These are phyloP conservation scores for Penicillium bovifimosum DNA, from an alignment of 495 filamentous ascomycete genomes.

Conservation along the genomic window DNA sequence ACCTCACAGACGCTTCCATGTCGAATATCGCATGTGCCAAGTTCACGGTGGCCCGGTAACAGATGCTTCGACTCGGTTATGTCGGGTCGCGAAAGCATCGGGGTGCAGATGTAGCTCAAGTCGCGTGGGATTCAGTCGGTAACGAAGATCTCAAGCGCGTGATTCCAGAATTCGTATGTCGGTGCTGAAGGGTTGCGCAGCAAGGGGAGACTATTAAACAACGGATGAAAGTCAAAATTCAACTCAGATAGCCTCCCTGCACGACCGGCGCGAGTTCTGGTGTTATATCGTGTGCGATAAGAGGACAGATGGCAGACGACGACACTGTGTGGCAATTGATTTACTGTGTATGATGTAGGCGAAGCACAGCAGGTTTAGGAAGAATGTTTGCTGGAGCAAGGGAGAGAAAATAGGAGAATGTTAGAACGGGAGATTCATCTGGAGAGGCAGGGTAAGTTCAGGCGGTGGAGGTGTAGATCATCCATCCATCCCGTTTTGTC, in stretches of 20 bases:
- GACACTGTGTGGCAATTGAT: background rate
- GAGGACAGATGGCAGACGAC: background rate
- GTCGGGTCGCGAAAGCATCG: constrained; percentile 16
- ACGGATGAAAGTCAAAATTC: background rate
- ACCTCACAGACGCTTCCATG: constrained; percentile 14
- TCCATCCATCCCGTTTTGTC: constrained; percentile 2
- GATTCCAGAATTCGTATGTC: background rate
- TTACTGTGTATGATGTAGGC: background rate
- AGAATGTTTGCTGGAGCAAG: background rate
- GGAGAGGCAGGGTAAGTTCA: constrained; percentile 15
- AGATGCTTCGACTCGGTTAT: constrained; percentile 9
- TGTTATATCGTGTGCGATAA: constrained; percentile 4
- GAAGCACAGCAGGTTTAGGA: background rate
- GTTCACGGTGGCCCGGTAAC: constrained; percentile 10
- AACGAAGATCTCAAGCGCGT: background rate
- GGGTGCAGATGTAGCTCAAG: constrained; percentile 1
- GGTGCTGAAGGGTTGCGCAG: background rate
- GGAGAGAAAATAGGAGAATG: constrained; percentile 9
- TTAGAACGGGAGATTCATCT: constrained; percentile 7
- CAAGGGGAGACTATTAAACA: background rate
- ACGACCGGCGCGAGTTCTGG: constrained; percentile 23
- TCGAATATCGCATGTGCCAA: constrained; percentile 15
- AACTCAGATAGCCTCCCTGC: constrained; percentile 10
- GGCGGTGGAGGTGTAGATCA: constrained; percentile 14
- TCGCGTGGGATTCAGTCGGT: constrained; percentile 6